phyloP scores from a whole-genome alignment of 108 stramenopile genomes.

The Cylindrotheca fusiformis region DNA sequence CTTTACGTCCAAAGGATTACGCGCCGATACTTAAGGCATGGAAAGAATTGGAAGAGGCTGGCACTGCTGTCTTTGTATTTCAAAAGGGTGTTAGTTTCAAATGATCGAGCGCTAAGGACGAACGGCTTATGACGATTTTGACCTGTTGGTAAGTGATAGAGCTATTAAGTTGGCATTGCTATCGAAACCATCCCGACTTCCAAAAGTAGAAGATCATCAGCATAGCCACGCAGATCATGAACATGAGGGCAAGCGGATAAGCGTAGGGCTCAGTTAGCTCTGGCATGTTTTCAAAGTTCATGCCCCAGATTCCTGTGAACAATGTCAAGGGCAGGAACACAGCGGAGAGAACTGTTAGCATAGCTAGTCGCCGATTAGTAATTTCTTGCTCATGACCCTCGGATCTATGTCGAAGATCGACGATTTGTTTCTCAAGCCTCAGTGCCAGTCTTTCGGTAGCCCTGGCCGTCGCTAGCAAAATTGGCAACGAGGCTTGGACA shows the following conservation, averaged over 20 bases:
- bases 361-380: constrained; percentile 37
- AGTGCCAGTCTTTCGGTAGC: constrained; percentile 45
- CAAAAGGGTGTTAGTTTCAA: too few species aligned
- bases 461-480: constrained; percentile 36
- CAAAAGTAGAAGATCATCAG: constrained; percentile 44
- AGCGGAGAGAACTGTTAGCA: constrained; percentile 45
- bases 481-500: constrained; percentile 21
- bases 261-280: constrained; percentile 35
- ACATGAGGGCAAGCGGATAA: constrained; percentile 36
- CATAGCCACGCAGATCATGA: constrained; percentile 37
- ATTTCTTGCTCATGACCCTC: constrained; percentile 36
- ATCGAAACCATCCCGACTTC: constrained; percentile 33
- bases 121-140: too few species aligned
- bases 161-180: too few species aligned
- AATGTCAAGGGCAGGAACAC: constrained; percentile 55
- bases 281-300: constrained; percentile 58
- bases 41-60: constrained; percentile 23
- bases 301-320: constrained; percentile 49
- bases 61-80: constrained; percentile 35
- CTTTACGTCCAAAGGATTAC: constrained; percentile 16
- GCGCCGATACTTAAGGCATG: not conserved
- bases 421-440: constrained; percentile 48
- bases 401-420: constrained; percentile 39
- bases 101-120: too few species aligned
- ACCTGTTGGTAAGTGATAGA: too few species aligned